Base-by-base conservation (phyloP, 2,329 filamentous ascomycete species). In the Lecanicillium sp. region DNA sequence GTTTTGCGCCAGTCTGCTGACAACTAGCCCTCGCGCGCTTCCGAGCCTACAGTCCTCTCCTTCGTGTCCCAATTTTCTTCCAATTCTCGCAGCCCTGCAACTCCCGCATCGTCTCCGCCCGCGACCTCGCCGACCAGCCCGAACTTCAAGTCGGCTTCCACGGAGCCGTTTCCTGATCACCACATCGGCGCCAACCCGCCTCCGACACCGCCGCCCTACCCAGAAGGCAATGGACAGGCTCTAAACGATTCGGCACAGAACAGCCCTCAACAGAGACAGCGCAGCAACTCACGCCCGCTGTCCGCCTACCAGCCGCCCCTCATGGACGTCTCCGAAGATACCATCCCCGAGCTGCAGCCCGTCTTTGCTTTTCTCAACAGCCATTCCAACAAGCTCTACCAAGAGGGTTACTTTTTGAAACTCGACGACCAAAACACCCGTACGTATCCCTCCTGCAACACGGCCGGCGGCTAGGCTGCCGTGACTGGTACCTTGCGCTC, bases 391-490 rank as follows among this genome's bases (percentile, higher is more conserved):
- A 96, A 96, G 65, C 69, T 96, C 40, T 98, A 96, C 59, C 89
- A 95, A 51, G 92, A 98, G 64, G 92, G 92, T 28, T 98, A 96
- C 56, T 96, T 98, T 50, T 65, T 98, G 51, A 98, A 96, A 64
- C 69, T 98, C 35, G 90, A 95, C 59, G 92, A 98, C 60, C 80
- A 95, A 50, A 94, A 96, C 55, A 82, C 80, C 40, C 81, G 89
- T 95, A 75, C 51, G 86, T 76, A 42, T 25, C 29, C 36, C 43
- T 42, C 43, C 33, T 36, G n/a, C n/a, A n/a, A n/a, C 22, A 25
- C 22, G 11, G 22, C 7, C 22, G 22, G 22, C 22, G n/a, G n/a
- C n/a, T n/a, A n/a, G n/a, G n/a, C n/a, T n/a, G n/a, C n/a, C n/a
- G n/a, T n/a, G n/a, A n/a, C n/a, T n/a, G n/a, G n/a, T n/a, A n/a